Percentiles rank a stretch among this genome's conserved stretches.
These are phyloP conservation scores for Scleroderma bovista DNA, from an alignment of 768 basidiomycete species.

Conservation along the genomic window DNA sequence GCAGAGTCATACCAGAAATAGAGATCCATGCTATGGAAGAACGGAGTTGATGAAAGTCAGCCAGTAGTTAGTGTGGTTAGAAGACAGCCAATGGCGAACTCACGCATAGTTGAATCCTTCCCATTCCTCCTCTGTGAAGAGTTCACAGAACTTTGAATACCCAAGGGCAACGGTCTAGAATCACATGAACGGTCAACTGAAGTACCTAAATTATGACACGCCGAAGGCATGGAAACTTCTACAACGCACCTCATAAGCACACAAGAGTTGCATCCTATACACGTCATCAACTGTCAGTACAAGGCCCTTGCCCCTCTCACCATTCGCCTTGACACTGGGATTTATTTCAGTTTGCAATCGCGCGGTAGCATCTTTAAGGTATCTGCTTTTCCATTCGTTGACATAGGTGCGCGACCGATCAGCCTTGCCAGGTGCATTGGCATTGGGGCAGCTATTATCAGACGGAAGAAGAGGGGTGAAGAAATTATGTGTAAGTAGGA, in stretches of 20 bases:
- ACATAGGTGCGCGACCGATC: conserved; percentile 57
- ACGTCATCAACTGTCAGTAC: conserved; percentile 61
- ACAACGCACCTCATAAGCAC: conserved; percentile 69
- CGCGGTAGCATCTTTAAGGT: conserved; percentile 59
- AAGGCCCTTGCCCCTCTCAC: conserved; percentile 37
- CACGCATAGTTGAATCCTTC: conserved; percentile 86
- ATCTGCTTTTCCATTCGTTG: conserved; percentile 61
- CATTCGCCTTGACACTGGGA: conserved; percentile 6
- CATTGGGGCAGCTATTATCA: conserved; percentile 45
- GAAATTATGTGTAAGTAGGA: too few relatives aligned
- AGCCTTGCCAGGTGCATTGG: conserved; percentile 38
- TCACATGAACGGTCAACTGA: background rate
- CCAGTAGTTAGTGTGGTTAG: background rate
- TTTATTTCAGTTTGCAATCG: conserved; percentile 53
- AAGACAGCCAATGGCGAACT: conserved; percentile 18
- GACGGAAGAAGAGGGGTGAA: conserved; percentile 17
- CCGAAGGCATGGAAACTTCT: background rate
- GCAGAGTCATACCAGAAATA: conserved; percentile 54
- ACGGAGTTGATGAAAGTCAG: background rate
- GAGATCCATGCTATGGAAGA: conserved; percentile 15
- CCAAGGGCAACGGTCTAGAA: conserved; percentile 82
- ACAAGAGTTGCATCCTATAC: conserved; percentile 75
- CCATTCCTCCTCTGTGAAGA: conserved; percentile 93
- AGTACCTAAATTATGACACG: background rate
- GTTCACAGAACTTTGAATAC: conserved; percentile 84